Evolutionary conservation across 2,329 filamentous ascomycete species (phyloP).

Genomic region (Atkinsonella texensis): DNA sequence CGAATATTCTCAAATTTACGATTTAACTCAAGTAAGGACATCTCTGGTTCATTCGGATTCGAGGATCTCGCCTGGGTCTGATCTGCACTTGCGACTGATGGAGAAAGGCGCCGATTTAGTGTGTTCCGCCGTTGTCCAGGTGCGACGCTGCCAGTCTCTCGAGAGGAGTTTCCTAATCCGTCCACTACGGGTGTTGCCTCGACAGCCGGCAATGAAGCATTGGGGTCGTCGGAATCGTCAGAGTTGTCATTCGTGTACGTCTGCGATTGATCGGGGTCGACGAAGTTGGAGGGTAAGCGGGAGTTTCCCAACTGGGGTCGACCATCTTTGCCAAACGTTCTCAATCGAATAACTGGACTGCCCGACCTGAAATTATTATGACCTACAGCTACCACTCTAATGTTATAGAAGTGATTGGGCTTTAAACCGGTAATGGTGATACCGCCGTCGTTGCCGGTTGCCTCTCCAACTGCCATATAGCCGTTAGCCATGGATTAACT

Average conservation of each 20-base stretch:
- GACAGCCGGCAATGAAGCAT: constrained; percentile 39
- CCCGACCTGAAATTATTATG: constrained; percentile 86
- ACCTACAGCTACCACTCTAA: constrained; percentile 85
- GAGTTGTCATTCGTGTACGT: constrained; percentile 29
- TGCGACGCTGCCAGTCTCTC: constrained; percentile 46
- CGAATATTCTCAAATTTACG: constrained; percentile 69
- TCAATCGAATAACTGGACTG: constrained; percentile 72
- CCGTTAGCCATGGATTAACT: neutral
- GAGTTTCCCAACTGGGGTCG: constrained; percentile 47
- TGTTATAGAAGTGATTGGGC: constrained; percentile 82
- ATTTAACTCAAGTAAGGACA: constrained; percentile 66
- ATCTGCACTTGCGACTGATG: constrained; percentile 49
- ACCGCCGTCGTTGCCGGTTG: constrained; percentile 40
- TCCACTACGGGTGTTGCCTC: constrained; percentile 53
- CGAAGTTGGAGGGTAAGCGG: constrained; percentile 43
- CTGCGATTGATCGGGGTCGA: constrained; percentile 36
- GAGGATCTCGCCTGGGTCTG: constrained; percentile 33
- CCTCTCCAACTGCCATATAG: constrained; percentile 60
- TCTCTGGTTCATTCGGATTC: constrained; percentile 42
- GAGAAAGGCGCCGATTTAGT: constrained; percentile 63
- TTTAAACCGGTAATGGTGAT: constrained; percentile 82
- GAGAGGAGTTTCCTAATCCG: constrained; percentile 44
- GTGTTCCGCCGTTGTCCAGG: constrained; percentile 36
- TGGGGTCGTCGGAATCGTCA: constrained; percentile 34
- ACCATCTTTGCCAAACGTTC: constrained; percentile 58